Evolutionary conservation across 1,284 basidiomycete genomes (phyloP).

Genomic region (Cutaneotrichosporon cavernicola): DNA sequence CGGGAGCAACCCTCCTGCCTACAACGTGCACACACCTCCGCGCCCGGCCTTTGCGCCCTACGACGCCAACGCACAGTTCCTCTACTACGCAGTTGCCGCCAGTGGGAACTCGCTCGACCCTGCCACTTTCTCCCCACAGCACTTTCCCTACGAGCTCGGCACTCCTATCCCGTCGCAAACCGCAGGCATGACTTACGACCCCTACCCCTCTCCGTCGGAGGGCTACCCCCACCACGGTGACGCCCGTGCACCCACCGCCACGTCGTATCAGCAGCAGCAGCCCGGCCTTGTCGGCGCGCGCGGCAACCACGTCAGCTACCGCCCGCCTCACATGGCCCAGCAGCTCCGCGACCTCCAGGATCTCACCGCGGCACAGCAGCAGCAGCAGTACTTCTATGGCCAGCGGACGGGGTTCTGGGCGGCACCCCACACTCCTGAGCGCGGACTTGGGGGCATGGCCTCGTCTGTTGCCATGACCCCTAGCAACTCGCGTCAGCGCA

Average conservation of each 20-base stretch:
- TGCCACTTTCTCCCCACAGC: constrained; percentile 11
- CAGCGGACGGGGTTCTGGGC: constrained; percentile 15
- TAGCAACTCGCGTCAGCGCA: constrained; percentile 10
- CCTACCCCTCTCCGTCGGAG: constrained; percentile 20
- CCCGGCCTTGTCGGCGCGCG: neutral
- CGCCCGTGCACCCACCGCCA: neutral
- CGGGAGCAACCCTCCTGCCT: constrained; percentile 1
- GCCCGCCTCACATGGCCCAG: constrained; percentile 19
- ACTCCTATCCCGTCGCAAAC: constrained; percentile 18
- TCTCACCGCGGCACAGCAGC: neutral
- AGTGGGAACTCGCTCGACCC: constrained; percentile 13
- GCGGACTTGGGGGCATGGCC: neutral
- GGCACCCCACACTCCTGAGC: constrained; percentile 8
- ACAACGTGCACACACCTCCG: constrained; percentile 17
- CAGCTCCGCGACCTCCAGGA: constrained; percentile 16
- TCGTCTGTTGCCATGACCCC: constrained; percentile 2
- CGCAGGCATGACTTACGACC: constrained; percentile 14
- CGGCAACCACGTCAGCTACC: constrained; percentile 6
- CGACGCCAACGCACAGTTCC: constrained; percentile 14
- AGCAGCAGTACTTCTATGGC: constrained; percentile 13
- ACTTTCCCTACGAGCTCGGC: constrained; percentile 14
- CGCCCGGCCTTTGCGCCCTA: constrained; percentile 15
- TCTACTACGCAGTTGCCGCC: constrained; percentile 18
- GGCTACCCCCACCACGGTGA: constrained; percentile 4
- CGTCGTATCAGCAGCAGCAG: neutral